Percentiles rank a stretch among this genome's conserved stretches.
These are phyloP conservation scores for Tritrichomonas foetus DNA, from an alignment of 208 protist genomes.

Conservation along the genomic window DNA sequence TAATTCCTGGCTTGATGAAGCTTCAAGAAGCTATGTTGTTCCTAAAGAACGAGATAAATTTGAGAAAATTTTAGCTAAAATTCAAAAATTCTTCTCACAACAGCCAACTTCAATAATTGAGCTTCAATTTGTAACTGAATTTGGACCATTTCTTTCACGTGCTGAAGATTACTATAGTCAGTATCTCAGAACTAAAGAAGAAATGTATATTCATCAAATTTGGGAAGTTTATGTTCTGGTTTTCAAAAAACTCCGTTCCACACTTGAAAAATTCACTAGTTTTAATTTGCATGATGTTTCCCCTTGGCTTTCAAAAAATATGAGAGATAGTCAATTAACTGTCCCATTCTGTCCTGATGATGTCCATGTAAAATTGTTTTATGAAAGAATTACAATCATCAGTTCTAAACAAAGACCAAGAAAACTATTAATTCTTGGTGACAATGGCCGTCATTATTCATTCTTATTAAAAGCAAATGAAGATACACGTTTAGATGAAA, in stretches of 20 bases:
- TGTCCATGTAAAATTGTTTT: no score
- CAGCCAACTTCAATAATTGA: neutral
- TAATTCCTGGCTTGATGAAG: neutral
- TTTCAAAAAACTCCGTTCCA: neutral
- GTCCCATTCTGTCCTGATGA: no score
- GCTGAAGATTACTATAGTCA: neutral
- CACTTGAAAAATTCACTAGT: no score
- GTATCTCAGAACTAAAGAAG: neutral
- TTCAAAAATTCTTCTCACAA: neutral
- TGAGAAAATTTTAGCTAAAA: neutral
- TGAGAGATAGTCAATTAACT: no score
- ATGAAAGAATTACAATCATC: neutral
- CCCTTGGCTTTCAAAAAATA: no score
- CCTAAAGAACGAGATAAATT: neutral
- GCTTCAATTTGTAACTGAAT: neutral
- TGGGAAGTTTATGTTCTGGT: neutral
- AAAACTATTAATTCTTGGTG: neutral
- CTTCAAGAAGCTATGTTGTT: neutral
- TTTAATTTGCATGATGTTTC: no score
- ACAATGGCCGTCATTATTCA: neutral
- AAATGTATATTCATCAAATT: neutral
- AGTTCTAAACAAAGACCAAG: neutral
- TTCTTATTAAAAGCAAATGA: constrained; percentile 3
- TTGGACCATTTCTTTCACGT: neutral
- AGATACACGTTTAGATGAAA: neutral